These are phyloP conservation scores for Ceratocystis cacaofunesta DNA, from an alignment of 2,329 filamentous ascomycete genomes.

Conservation along the genomic window DNA sequence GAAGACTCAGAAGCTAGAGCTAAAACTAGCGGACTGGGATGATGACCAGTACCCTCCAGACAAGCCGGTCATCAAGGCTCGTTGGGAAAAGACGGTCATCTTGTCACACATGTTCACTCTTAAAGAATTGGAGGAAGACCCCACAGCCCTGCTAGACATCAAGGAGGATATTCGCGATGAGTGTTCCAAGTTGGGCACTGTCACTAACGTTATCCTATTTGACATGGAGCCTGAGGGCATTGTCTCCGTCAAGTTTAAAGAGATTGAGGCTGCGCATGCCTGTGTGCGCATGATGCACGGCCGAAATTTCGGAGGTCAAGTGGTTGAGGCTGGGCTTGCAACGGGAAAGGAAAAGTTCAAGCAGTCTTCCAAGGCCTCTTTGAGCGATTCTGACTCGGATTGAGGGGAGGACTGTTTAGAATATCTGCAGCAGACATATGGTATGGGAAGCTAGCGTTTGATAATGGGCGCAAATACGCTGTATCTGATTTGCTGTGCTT, in stretches of 20 bases:
- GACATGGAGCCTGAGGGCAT: conserved; percentile 76
- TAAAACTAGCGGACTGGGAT: conserved; percentile 87
- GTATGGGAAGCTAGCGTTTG: background rate
- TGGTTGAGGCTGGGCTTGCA: conserved; percentile 55
- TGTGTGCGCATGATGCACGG: conserved; percentile 68
- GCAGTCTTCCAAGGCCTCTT: conserved; percentile 41
- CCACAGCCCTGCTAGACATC: conserved; percentile 71
- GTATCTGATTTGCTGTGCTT: background rate
- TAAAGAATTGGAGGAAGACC: conserved; percentile 70
- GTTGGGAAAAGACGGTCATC: conserved; percentile 70
- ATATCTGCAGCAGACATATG: background rate
- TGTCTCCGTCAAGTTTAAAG: conserved; percentile 68
- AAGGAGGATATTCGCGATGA: conserved; percentile 89
- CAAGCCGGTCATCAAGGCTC: conserved; percentile 33
- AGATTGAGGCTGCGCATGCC: conserved; percentile 51
- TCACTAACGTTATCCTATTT: conserved; percentile 83
- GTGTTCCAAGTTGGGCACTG: conserved; percentile 68
- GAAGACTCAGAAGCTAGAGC: conserved; percentile 81
- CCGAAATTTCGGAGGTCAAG: conserved; percentile 58
- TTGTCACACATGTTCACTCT: conserved; percentile 89
- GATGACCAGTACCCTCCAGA: conserved; percentile 50
- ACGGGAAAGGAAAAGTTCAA: conserved; percentile 59
- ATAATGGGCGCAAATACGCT: background rate
- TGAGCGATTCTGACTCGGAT: conserved; percentile 13
- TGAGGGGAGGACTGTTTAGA: background rate